Base-by-base conservation (phyloP, 139 green algal genomes). In the Deuterostichococcus epilithicus region DNA sequence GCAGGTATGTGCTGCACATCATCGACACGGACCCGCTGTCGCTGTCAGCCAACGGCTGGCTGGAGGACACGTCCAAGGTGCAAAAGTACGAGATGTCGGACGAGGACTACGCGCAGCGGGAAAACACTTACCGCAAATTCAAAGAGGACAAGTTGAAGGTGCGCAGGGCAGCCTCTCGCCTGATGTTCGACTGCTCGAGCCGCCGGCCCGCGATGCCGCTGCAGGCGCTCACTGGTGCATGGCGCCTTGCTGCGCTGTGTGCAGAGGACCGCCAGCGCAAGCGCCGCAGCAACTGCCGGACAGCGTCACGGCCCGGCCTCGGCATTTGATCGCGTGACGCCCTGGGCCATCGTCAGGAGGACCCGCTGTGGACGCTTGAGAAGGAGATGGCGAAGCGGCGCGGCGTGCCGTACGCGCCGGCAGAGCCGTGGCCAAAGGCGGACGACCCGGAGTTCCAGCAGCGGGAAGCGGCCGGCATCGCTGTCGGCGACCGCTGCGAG, bases 61-160 rank as follows among this genome's bases (percentile, higher is more conserved):
- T 99, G 77, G 96, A 99, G 80, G 96, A 99, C 84, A 89, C 88
- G 0, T 90, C 78, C 59, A 92, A 98, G 75, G 95, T 99, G 47
- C 78, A 97, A 42, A 99, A 99, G 88, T 99, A 98, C 72, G 85
- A 86, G 2, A 98, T 99, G 84, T 94, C 88, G 37, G 96, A 99
- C 39, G 93, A 97, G 70, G 94, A 90, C 18, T 99, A 99, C 74
- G 77, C 87, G 45, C 82, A 85, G 68, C 80, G 94, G 20, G 94
- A 98, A 66, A 94, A 96, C 70, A 97, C 94, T 2, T 98, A 96
- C 85, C 84, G 90, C 30, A 89, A 92, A 68, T 97, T 84, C 85
- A 96, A 96, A 84, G 74, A 92, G 76, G 74, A 83, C 34, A 94
- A 94, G 84, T 78, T 96, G 32, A 80, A 77, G 58, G 81, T 79